Base-by-base conservation (phyloP, 306 rosid genomes). In the Lathyrus oleraceus region DNA sequence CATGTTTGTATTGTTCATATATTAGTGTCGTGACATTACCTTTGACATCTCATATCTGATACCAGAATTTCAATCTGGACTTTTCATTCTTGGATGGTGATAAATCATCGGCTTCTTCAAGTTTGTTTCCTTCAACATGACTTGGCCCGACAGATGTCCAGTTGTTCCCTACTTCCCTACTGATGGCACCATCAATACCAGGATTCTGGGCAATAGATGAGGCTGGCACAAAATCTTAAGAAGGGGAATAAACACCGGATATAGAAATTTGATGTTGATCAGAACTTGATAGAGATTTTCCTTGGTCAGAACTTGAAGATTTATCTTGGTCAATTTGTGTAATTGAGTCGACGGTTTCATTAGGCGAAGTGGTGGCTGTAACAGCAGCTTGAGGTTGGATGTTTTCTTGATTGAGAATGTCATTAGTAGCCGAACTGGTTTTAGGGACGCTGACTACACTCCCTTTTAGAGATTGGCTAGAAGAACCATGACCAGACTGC, bases 141-240 rank as follows among this genome's bases (percentile, higher is more conserved):
- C 73, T 78, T 61, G 79, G 67, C 74, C 68, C 85, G 65, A 71
- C 69, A 73, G 77, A 73, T 65, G 70, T 16, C 65, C 5, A 9
- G 59, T 60, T 76, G 71, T 69, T 74, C 51, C 75, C 85, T 23
- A 62, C 83, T 67, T 82, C 83, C 69, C 79, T 47, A 69, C 67
- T 65, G 53, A 63, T 60, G 40, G 71, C 72, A 76, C 76, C 66
- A 25, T 39, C 52, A 40, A 52, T 62, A 69, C 64, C 71, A 63
- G 71, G 58, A 67, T 75, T 63, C 30, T 10, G 58, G 19, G 70
- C 52, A 65, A 67, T 36, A 23, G 86, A 70, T 60, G 83, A 74
- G 36, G 36, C 80, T 70, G 74, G 59, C 19, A 75, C 67, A 42
- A 87, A 74, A 79, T 90, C 95, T 21, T n/a, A n/a, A n/a, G 61